A percentile compares a stretch with the other conserved stretches of the same genome.
phyloP scores from a whole-genome alignment of 2,329 filamentous ascomycete genomes.

The Ceratocystis papillata region DNA sequence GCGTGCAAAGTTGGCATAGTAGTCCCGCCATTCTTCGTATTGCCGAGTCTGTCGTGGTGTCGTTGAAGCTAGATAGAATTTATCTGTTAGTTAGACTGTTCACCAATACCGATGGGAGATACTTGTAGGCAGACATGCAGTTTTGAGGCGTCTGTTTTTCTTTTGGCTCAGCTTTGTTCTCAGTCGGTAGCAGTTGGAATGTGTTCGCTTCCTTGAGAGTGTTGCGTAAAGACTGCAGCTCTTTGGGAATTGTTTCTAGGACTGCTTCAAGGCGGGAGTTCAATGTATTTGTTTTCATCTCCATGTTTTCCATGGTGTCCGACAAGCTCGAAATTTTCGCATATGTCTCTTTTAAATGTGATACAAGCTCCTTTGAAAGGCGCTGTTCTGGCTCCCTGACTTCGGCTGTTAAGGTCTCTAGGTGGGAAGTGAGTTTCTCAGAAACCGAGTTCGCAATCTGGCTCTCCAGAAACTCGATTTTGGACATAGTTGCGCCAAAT shows the following conservation, averaged over 20 bases:
- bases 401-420: neutral
- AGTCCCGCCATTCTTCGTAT: slow-evolving; percentile 23
- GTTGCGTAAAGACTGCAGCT: slow-evolving; percentile 17
- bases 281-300: slow-evolving; percentile 14
- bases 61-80: neutral
- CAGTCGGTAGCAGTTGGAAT: neutral
- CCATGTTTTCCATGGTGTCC: slow-evolving; percentile 13
- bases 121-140: neutral
- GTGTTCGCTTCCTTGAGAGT: slow-evolving; percentile 18
- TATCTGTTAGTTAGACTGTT: neutral
- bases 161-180: neutral
- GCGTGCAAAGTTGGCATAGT: slow-evolving; percentile 20
- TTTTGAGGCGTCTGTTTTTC: neutral
- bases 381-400: slow-evolving; percentile 15
- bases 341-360: slow-evolving; percentile 18
- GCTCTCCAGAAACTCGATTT: slow-evolving; percentile 19
- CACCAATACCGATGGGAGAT: neutral
- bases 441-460: neutral
- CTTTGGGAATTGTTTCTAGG: slow-evolving; percentile 18
- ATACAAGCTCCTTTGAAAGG: slow-evolving; percentile 17
- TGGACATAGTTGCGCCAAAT: slow-evolving; percentile 11
- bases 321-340: slow-evolving; percentile 11
- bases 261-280: slow-evolving; percentile 14
- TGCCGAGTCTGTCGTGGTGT: slow-evolving; percentile 16
- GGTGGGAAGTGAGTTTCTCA: neutral